Evolutionary conservation across 768 basidiomycete species (phyloP).

Genomic region (Rhodotorula babjevae): DNA sequence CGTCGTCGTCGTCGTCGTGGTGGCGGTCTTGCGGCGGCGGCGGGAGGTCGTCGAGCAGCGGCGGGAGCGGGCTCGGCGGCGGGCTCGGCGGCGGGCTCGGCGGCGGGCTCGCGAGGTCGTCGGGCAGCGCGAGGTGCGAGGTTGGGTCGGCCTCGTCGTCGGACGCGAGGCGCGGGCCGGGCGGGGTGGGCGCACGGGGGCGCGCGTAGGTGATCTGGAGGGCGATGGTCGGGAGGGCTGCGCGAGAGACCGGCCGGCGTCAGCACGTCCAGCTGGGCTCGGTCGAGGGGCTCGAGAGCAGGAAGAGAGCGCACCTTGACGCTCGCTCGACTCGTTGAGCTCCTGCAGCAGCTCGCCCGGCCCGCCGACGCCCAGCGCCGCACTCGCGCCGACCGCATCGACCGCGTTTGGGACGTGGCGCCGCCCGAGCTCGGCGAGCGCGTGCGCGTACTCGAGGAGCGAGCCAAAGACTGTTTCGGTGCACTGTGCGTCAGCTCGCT

Average conservation of each 20-base stretch:
- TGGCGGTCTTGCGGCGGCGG: no score
- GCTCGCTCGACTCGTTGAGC: neutral
- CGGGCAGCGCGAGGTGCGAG: neutral
- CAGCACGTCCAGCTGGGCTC: no score
- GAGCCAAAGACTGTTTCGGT: conserved; percentile 24
- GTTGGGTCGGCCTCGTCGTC: conserved; percentile 6
- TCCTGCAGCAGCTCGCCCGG: conserved; percentile 6
- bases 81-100: neutral
- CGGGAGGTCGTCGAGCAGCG: neutral
- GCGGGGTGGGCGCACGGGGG: neutral
- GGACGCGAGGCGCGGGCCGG: conserved; percentile 4
- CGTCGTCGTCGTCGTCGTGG: conserved; percentile 7
- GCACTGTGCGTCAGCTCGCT: neutral
- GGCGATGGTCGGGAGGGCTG: neutral
- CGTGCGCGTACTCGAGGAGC: conserved; percentile 11
- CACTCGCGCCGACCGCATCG: conserved; percentile 14
- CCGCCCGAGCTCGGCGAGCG: conserved; percentile 29
- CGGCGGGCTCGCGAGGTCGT: conserved; percentile 14
- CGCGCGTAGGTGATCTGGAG: conserved; percentile 10
- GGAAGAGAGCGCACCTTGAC: neutral
- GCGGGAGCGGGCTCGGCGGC: neutral
- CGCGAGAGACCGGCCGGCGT: no score
- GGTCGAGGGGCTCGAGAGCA: no score
- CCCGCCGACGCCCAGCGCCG: conserved; percentile 10
- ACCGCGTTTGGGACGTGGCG: conserved; percentile 21